Base-by-base conservation (phyloP, 371 early-diverging fungal species). In the Funneliformis caledonium region DNA sequence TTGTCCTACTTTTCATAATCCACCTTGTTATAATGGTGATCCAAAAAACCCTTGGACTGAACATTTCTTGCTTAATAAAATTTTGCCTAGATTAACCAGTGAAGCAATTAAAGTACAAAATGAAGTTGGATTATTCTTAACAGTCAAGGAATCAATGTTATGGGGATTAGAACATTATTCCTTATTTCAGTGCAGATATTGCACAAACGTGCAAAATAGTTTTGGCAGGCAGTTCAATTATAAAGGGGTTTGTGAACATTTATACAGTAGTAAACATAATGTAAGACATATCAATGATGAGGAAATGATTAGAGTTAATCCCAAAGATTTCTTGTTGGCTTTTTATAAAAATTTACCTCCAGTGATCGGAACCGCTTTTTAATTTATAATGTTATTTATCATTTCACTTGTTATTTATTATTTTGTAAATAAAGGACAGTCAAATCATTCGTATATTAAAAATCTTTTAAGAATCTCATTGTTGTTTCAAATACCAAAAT, bases 401-500 rank as follows among this genome's bases (percentile, higher is more conserved):
- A 16, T 4, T 52, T 16, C 19, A 5, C 14, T 52, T 19, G 16
- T 19, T 52, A 52, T 19, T 52, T 5, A 52, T 5, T 14, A 47
- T 47, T 10, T 47, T 47, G 14, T 52, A 14, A 14, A 52, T 52
- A 16, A 5, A 52, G 56, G 56, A 52, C 56, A 52, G 5, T 52
- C 16, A 14, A 14, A 16, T 52, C 14, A 16, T 5, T 52, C 19
- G 56, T 16, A 16, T 52, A 16, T 52, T 52, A 16, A 52, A 16
- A 16, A 52, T 52, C 14, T 52, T 16, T 52, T 52, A 85, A 81
- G 81, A 82, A 85, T 22, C 85, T 83, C 91, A 92, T 91, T 16
- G 90, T 88, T 7, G 90, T 85, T 78, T 94, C 94, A 87, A 92
- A 96, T 48, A 93, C 93, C 62, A 95, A 91, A 33, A 97, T 93